Evolutionary conservation across 2,329 filamentous ascomycete genomes (phyloP).

Genomic region (Calonectria multiphialidica): DNA sequence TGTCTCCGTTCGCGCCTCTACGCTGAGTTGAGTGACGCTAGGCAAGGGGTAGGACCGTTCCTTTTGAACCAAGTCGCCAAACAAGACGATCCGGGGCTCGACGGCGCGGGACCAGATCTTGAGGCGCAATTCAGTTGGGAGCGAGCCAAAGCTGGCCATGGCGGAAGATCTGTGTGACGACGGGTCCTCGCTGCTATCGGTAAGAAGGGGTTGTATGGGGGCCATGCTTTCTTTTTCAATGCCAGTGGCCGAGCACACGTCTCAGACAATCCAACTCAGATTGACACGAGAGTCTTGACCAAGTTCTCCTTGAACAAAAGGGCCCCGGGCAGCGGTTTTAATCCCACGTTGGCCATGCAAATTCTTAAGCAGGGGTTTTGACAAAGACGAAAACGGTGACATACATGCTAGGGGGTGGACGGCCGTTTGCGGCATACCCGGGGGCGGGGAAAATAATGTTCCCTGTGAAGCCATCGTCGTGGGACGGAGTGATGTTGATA

Average conservation of each 20-base stretch:
- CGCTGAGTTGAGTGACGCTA: conserved; percentile 51
- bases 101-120: conserved; percentile 53
- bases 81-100: conserved; percentile 52
- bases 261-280: conserved; percentile 11
- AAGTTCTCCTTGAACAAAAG: conserved; percentile 28
- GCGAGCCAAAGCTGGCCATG: conserved; percentile 41
- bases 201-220: conserved; percentile 18
- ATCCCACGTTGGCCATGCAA: conserved; percentile 38
- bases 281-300: conserved; percentile 31
- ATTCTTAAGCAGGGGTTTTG: conserved; percentile 39
- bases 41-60: conserved; percentile 49
- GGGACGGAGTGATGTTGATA: conserved; percentile 40
- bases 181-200: conserved; percentile 19
- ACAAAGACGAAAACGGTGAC: conserved; percentile 45
- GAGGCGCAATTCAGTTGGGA: conserved; percentile 52
- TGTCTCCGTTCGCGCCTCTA: conserved; percentile 50
- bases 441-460: conserved; percentile 42
- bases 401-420: conserved; percentile 41
- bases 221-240: conserved; percentile 24
- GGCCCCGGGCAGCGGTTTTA: conserved; percentile 39
- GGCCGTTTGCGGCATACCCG: conserved; percentile 44
- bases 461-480: conserved; percentile 45
- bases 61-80: conserved; percentile 49
- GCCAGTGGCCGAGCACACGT: conserved; percentile 13
- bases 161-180: conserved; percentile 19